Conservation (phyloP, 352 stramenopile species). For the Pythium periplocum region DNA sequence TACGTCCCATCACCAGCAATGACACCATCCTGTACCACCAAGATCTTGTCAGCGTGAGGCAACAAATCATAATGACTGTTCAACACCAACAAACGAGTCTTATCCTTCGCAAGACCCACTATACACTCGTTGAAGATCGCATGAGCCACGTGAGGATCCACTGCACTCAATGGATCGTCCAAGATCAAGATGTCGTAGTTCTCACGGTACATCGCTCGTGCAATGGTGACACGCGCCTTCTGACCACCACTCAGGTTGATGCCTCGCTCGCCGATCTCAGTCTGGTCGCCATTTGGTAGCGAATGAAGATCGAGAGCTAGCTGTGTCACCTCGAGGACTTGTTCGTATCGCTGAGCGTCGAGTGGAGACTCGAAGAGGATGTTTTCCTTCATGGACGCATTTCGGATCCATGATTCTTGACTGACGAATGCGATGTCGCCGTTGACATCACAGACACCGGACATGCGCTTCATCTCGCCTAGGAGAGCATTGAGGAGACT, state of each 20-base stretch:
- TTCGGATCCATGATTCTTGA: conserved; percentile 37
- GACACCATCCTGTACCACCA: conserved; percentile 6
- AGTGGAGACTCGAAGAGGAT: conserved; percentile 29
- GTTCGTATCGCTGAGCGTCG: conserved; percentile 17
- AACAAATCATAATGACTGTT: conserved; percentile 29
- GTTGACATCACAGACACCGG: conserved; percentile 15
- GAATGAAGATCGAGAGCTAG: conserved; percentile 65
- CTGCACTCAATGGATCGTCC: conserved; percentile 34
- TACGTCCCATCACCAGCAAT: neutral
- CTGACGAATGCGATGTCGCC: conserved; percentile 27
- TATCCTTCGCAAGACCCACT: conserved; percentile 15
- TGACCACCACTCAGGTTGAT: conserved; percentile 35
- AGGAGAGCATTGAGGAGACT: conserved; percentile 35
- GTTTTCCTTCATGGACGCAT: conserved; percentile 27
- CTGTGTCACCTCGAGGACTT: conserved; percentile 47
- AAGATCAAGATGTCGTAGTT: conserved; percentile 37
- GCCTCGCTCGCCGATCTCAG: conserved; percentile 51
- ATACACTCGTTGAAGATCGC: conserved; percentile 37
- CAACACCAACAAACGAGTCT: conserved; percentile 83
- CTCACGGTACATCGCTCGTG: conserved; percentile 23
- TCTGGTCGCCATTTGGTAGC: conserved; percentile 66
- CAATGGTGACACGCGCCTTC: conserved; percentile 31
- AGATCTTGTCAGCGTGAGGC: conserved; percentile 21
- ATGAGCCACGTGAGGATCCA: conserved; percentile 35
- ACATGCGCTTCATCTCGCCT: conserved; percentile 27